Conservation (phyloP, 257 asterid genomes). For the Solanum okadae region DNA sequence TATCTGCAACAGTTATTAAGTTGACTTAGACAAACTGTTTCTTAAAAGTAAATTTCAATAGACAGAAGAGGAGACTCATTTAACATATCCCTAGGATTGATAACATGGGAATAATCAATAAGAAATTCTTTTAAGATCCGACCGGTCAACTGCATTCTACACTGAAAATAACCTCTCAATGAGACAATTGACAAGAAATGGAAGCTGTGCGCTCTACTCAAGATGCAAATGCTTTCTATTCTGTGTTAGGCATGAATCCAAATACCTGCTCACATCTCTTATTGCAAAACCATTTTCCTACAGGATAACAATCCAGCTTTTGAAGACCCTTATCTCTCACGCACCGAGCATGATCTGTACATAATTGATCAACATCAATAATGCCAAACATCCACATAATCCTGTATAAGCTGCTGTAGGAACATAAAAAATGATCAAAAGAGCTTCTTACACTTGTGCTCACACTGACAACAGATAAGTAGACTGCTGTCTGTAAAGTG, state of each 20-base stretch:
- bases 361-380: neutral
- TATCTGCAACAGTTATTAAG: constrained; percentile 34
- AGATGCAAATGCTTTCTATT: neutral
- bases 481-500: constrained; percentile 19
- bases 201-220: neutral
- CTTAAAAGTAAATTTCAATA: neutral
- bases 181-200: neutral
- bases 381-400: neutral
- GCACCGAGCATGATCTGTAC: constrained; percentile 58
- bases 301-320: constrained; percentile 9
- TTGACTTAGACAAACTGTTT: neutral
- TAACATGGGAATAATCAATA: neutral
- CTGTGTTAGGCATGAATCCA: neutral
- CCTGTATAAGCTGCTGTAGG: neutral
- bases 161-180: neutral
- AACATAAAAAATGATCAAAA: neutral
- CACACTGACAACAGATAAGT: constrained; percentile 56
- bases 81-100: neutral
- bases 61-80: neutral
- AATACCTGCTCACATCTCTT: constrained; percentile 54
- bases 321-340: constrained; percentile 22
- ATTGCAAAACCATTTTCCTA: constrained; percentile 52
- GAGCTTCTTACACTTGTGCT: constrained; percentile 49
- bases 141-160: neutral
- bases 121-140: neutral